phyloP scores from a whole-genome alignment of 768 basidiomycete species.

The Agaricus blazei region DNA sequence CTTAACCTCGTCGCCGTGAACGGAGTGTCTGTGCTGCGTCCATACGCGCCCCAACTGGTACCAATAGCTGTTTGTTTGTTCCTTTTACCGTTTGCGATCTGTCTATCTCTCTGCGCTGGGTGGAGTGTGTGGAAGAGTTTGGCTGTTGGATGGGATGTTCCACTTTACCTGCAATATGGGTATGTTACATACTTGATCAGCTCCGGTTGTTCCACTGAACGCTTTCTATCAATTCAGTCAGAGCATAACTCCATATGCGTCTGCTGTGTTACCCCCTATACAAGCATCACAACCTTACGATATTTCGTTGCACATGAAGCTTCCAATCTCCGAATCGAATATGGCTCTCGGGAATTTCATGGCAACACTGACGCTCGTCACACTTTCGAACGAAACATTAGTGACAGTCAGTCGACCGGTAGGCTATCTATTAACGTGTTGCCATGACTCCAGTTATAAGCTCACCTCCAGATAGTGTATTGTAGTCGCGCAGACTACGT shows the following conservation, averaged over 20 bases:
- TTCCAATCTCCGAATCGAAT: constrained; percentile 67
- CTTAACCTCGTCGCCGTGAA: constrained; percentile 15
- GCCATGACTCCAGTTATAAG: constrained; percentile 6
- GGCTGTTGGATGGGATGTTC: constrained; percentile 65
- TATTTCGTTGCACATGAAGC: constrained; percentile 56
- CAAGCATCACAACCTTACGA: constrained; percentile 68
- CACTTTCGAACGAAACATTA: constrained; percentile 60
- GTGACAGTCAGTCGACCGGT: constrained; percentile 60
- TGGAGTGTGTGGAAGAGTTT: constrained; percentile 70
- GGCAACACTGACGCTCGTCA: constrained; percentile 57
- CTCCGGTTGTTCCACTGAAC: constrained; percentile 3
- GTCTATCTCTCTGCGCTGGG: constrained; percentile 63
- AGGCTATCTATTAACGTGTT: constrained; percentile 22
- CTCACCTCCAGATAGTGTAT: constrained; percentile 46
- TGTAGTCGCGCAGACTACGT: constrained; percentile 39
- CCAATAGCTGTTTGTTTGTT: constrained; percentile 57
- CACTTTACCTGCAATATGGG: constrained; percentile 79
- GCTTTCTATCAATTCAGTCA: constrained; percentile 40
- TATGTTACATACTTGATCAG: constrained; percentile 26
- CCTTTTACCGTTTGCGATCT: constrained; percentile 56
- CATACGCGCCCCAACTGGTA: constrained; percentile 58
- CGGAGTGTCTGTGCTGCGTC: constrained; percentile 34
- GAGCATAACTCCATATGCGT: constrained; percentile 58
- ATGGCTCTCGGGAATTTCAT: constrained; percentile 82
- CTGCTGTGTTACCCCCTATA: constrained; percentile 44